These are phyloP conservation scores for Yamadazyma pseudoaaseri DNA, from an alignment of 1,139 yeast species.

Conservation along the genomic window DNA sequence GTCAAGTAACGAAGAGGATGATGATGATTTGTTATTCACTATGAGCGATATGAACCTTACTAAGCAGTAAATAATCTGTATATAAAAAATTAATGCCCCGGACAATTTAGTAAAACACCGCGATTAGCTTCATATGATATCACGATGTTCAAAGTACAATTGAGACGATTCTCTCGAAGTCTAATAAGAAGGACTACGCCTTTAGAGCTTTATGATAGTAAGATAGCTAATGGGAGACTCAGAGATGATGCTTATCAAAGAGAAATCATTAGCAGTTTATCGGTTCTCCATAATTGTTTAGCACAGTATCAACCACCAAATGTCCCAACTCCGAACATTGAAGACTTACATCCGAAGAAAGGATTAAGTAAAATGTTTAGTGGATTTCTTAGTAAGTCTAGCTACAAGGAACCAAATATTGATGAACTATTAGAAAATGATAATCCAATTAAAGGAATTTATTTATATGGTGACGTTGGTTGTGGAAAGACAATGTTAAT, in stretches of 20 bases:
- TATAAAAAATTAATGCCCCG: too few species aligned
- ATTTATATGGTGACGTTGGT: slow-evolving; percentile 95
- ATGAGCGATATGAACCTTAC: slow-evolving; percentile 84
- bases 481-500: slow-evolving; percentile 98
- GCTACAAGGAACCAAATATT: slow-evolving; percentile 13
- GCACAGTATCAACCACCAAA: slow-evolving; percentile 53
- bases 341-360: slow-evolving; percentile 45
- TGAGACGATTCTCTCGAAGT: slow-evolving; percentile 3
- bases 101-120: too few species aligned
- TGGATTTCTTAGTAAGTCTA: slow-evolving; percentile 5
- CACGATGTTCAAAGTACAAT: slow-evolving; percentile 2
- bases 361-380: slow-evolving; percentile 35
- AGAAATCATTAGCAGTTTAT: slow-evolving; percentile 55
- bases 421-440: slow-evolving; percentile 18
- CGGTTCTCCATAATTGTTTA: slow-evolving; percentile 50
- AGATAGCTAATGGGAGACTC: slow-evolving; percentile 52
- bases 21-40: slow-evolving; percentile 79
- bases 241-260: slow-evolving; percentile 69
- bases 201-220: slow-evolving; percentile 56
- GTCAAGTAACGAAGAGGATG: slow-evolving; percentile 41
- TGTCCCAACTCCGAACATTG: slow-evolving; percentile 48
- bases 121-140: too few species aligned
- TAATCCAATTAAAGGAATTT: slow-evolving; percentile 67
- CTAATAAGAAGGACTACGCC: slow-evolving; percentile 33
- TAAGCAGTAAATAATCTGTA: slow-evolving; percentile 16